Base-by-base conservation (phyloP, 108 stramenopile species). In the Cyclotella cryptica region DNA sequence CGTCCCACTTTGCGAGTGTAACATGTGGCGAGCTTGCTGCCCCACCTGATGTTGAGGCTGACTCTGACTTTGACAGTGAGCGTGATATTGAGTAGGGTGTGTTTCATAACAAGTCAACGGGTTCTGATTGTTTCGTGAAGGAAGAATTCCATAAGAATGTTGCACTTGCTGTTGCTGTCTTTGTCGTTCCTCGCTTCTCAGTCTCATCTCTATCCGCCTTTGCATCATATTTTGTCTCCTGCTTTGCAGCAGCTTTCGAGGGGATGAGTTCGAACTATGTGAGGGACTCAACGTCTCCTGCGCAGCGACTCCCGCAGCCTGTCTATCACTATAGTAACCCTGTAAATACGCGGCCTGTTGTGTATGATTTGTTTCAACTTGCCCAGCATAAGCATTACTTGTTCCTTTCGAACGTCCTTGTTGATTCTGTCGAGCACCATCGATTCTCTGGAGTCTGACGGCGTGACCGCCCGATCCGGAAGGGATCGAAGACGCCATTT, bases 181-280 rank as follows among this genome's bases (percentile, higher is more conserved):
- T 54, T 69, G 46, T 21, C 73, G 43, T 58, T 78, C 77, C 54
- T 78, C 77, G 24, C 60, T 70, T 45, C 43, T 52, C 35, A 26
- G 53, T 42, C 77, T 70, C 61, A 70, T 70, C 55, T 78, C 77
- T 24, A 78, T 78, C 42, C 77, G 60, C 53, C 77, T 39, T 45
- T 78, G 69, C 77, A 78, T 78, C 69, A 78, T 78, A 65, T 78
- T 78, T 58, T 78, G 69, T 22, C 69, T 46, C 45, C 47, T 53
- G 21, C 65, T 29, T 21, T 21, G 6, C 62, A 64, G 41, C 4
- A 46, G 57, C 28, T 39, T 69, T 19, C 46, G 58, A 2, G 76
- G 49, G 12, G 75, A 27, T 1, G 68, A 68, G n/a, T 28, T 49
- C 24, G 58, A 17, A 15, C 13, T 39, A 12, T 21, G 6, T 21